Conservation (phyloP, 805 yeast genomes). For the Starmerella davenportii region DNA sequence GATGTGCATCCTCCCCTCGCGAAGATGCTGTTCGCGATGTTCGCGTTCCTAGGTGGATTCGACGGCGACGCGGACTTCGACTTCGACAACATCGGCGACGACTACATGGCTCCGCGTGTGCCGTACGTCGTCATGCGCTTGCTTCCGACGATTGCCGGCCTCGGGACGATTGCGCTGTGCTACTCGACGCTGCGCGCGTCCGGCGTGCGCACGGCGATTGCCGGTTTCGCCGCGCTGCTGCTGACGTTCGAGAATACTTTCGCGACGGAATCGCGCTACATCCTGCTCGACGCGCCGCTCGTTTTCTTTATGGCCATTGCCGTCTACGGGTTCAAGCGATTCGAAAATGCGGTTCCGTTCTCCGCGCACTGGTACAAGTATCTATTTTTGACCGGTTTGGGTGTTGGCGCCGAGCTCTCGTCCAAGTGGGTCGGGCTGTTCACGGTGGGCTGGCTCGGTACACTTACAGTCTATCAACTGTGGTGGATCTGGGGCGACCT, state of each 20-base stretch:
- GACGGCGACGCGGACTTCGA: constrained; percentile 30
- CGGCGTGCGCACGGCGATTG: constrained; percentile 34
- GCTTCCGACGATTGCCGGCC: constrained; percentile 39
- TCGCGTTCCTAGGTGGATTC: constrained; percentile 37
- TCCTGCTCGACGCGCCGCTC: constrained; percentile 31
- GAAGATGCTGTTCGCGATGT: constrained; percentile 38
- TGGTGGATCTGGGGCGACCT: constrained; percentile 64
- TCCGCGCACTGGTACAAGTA: constrained; percentile 35
- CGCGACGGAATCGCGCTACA: constrained; percentile 40
- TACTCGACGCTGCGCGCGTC: constrained; percentile 38
- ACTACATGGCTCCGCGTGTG: constrained; percentile 25
- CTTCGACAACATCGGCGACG: constrained; percentile 30
- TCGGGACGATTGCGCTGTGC: constrained; percentile 33
- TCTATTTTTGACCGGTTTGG: constrained; percentile 31
- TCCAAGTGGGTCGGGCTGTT: constrained; percentile 57
- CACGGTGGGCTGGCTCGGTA: constrained; percentile 47
- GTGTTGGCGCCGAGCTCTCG: constrained; percentile 38
- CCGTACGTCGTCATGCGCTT: constrained; percentile 41
- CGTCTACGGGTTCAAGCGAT: constrained; percentile 34
- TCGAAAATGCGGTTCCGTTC: constrained; percentile 31
- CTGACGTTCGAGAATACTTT: constrained; percentile 47
- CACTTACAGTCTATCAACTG: constrained; percentile 31
- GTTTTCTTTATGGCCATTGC: constrained; percentile 30
- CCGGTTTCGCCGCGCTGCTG: constrained; percentile 35
- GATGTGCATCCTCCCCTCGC: constrained; percentile 62